Evolutionary conservation across 225 moss, liverwort and hornwort genomes (phyloP).

Genomic region (Sphagnum tenellum): DNA sequence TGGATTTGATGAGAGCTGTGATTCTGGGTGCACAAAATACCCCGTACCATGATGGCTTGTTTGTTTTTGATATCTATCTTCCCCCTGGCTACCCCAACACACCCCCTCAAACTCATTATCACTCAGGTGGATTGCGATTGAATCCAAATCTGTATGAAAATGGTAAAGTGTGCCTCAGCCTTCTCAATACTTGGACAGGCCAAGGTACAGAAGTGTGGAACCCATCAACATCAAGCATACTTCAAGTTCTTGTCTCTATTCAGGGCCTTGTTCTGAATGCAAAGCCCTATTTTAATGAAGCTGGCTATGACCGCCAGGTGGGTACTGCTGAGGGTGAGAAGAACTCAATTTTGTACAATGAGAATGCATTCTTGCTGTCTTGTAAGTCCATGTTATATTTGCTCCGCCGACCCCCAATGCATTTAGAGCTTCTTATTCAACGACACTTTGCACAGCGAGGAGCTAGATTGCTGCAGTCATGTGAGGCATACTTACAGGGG

Average conservation of each 20-base stretch:
- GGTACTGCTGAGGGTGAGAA: slow-evolving; percentile 97
- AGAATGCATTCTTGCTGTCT: slow-evolving; percentile 88
- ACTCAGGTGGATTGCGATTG: slow-evolving; percentile 86
- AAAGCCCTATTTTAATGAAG: slow-evolving; percentile 97
- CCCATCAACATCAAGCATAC: slow-evolving; percentile 83
- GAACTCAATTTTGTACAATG: slow-evolving; percentile 86
- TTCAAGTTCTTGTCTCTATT: slow-evolving; percentile 85
- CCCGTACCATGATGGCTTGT: slow-evolving; percentile 94
- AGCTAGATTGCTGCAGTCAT: slow-evolving; percentile 50
- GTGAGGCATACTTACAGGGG: slow-evolving; percentile 77
- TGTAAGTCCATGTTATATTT: slow-evolving; percentile 97
- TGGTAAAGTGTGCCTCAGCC: slow-evolving; percentile 95
- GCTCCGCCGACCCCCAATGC: slow-evolving; percentile 81
- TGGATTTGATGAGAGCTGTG: slow-evolving; percentile 93
- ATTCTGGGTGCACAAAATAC: slow-evolving; percentile 95
- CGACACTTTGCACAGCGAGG: slow-evolving; percentile 68
- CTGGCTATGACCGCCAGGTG: slow-evolving; percentile 92
- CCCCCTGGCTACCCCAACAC: slow-evolving; percentile 86
- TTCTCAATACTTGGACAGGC: slow-evolving; percentile 95
- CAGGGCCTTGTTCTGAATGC: slow-evolving; percentile 96
- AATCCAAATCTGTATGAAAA: slow-evolving; percentile 99
- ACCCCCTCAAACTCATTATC: slow-evolving; percentile 71
- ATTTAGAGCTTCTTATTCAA: slow-evolving; percentile 71
- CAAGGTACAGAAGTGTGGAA: slow-evolving; percentile 97
- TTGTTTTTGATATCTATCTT: slow-evolving; percentile 84